Evolutionary conservation across 1,284 basidiomycete genomes (phyloP), one percentile per base, ranked within the genome.

Genomic region (Moniliophthora roreri): DNA sequence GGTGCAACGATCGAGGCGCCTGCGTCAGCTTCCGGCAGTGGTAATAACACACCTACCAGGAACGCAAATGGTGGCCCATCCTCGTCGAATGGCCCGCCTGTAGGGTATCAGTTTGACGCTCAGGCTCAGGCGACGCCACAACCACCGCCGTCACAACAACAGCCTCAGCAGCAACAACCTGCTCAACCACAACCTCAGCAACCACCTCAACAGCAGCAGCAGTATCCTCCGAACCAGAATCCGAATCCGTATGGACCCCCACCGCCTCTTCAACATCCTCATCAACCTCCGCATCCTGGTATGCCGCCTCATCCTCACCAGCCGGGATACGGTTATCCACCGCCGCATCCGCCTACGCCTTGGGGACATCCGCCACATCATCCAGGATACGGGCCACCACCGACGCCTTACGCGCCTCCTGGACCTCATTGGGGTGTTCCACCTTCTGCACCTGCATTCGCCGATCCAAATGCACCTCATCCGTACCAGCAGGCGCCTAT

Each of bases 141-240:
- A 23, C 54, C 58, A 4, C 60, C 62, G 16, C 63, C 58, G 44
- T 60, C 59, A 10, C 54, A 59, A 24, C 56, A 60, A 39, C 21
- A 32, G 21, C 16, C n/a, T 11, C 32, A 35, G n/a, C 41, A 34
- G 26, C 49, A 15, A 26, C 18, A 10, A 36, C 48, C 28, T 42
- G 38, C 11, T 9, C 44, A 51, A 42, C n/a, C 51, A 37, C 34
- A 51, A 37, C 9, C 36, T 32, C 48, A 28, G 41, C 24, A 50
- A 26, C 48, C 32, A 34, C 46, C 39, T 35, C 39, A 3, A 28
- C 39, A 35, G 34, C 24, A 44, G 24, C 37, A 32, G 20, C 40
- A 13, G 40, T 38, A 48, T 7, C 36, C 32, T 8, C 21, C 36
- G 34, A 48, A 44, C 18, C 39, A 16, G 39, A 41, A 41, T 18